Evolutionary conservation across 345 rosid genomes (phyloP), one percentile per base, ranked within the genome.

Genomic region (Lenwebbia sp.): DNA sequence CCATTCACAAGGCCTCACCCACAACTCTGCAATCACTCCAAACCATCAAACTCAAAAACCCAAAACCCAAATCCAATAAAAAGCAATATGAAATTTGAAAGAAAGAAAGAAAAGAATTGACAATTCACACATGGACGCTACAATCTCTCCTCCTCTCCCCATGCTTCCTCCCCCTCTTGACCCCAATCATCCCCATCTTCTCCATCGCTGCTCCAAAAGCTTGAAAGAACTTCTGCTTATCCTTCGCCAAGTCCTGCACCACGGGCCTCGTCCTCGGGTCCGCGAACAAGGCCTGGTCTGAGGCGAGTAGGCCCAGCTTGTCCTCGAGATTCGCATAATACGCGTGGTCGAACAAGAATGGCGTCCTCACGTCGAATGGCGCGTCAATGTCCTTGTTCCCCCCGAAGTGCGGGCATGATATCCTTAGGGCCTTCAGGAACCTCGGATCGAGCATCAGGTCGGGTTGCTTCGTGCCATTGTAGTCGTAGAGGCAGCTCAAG

Each of bases 131-230:
- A 53, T 92, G 96, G 65, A 87, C 11, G 12, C 92, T 86, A 88
- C 98, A 95, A 82, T 90, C 94, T 37, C 84, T 94, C 88, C 95
- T 94, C 87, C 82, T 93, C 93, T 94, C 98, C 19, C 97, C 99
- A 87, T 92, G 95, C 86, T 49, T 92, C 78, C 85, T 91, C 82
- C 98, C 98, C 40, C 91, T 91, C 86, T 96, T 94, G 22, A 96
- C 95, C 44, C 95, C 96, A 53, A 93, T 92, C 6, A 92, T 91
- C 21, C 98, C 96, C 98, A 95, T 94, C 88, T 93, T 94, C 74
- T 94, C 99, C 96, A 94, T 95, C 13, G 98, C 97, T 3, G 41
- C 88, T 6, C 92, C 85, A 91, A 95, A 96, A 83, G 92, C 96
- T 78, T 88, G 94, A 47, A 92, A 93, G 85, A 95, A 96, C 87